Base-by-base conservation (phyloP, 257 asterid species). In the Phtheirospermum japonicum region DNA sequence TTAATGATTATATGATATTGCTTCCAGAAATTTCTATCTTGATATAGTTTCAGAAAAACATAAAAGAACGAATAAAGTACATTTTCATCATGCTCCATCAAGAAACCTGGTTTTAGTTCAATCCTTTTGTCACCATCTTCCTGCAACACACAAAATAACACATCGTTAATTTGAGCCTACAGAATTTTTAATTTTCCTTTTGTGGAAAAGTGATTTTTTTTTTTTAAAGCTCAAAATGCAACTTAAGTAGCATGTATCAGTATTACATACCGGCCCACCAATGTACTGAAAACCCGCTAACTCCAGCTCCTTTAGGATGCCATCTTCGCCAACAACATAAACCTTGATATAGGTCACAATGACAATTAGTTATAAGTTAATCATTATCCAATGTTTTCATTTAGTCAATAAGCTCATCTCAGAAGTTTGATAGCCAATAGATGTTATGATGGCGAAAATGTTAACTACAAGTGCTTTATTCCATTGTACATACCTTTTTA, bases 311-410 rank as follows among this genome's bases (percentile, higher is more conserved):
- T 85, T 89, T 66, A 79, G 71, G 76, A 93, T 93, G 51, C 99
- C 99, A 11, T 89, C 99, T 79, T 89, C 99, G 43, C 99, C 99
- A 67, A 93, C 80, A 55, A 93, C 97, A 65, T 93, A 93, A 54
- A 89, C 97, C 99, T 89, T 69, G 57, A 72, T 57, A 45, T 48
- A 56, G 63, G 36, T 60, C 63, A 46, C 9, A 70, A 20, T 17
- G 20, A 59, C 20, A 19, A 53, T 76, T 48, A 74, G 66, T 69
- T 16, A 33, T 65, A 39, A 19, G 19, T 37, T 9, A 45, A 39
- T 53, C 53, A 59, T 32, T 13, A 60, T 33, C 3, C 31, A 48
- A 9, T 23, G 26, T 50, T 61, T 32, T 39, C 12, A 7, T 16
- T 30, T 31, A 37, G 33, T 57, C 7, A 33, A 54, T 48, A n/a